These are phyloP conservation scores for Avena eriantha DNA, from an alignment of 176 grass and related monocot species.

Conservation along the genomic window DNA sequence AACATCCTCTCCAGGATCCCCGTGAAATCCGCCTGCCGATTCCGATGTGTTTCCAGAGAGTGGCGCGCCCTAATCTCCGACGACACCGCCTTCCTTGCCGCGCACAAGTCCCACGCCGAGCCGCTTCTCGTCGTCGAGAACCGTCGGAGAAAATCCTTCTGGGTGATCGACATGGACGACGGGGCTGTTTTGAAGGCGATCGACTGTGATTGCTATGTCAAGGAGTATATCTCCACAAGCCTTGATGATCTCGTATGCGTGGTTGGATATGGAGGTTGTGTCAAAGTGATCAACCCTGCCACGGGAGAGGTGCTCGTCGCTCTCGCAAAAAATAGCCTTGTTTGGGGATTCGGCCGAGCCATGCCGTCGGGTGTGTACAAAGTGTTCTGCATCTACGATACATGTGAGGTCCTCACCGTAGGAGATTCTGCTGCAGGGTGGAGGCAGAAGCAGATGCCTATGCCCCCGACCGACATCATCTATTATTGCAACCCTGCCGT, in stretches of 20 bases:
- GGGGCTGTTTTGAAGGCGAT: background rate
- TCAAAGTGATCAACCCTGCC: background rate
- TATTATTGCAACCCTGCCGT: background rate
- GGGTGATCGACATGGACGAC: background rate
- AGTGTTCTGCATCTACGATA: background rate
- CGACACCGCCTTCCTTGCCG: background rate
- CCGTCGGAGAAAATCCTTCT: background rate
- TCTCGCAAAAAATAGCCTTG: background rate
- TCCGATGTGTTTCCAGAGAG: background rate
- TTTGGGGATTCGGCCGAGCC: background rate
- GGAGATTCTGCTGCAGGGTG: background rate
- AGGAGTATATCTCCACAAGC: background rate
- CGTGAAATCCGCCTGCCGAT: background rate
- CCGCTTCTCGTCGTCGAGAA: background rate
- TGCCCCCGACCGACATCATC: background rate
- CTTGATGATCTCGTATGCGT: background rate
- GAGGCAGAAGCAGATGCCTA: background rate
- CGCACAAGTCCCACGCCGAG: too few relatives aligned
- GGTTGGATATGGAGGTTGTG: background rate
- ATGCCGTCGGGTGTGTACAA: background rate
- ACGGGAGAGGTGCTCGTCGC: background rate
- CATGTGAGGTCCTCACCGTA: background rate
- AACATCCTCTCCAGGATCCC: background rate
- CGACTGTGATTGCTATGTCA: background rate
- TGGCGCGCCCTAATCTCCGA: background rate